These are phyloP conservation scores for Barbarea vulgaris DNA, from an alignment of 345 rosid genomes.

Conservation along the genomic window DNA sequence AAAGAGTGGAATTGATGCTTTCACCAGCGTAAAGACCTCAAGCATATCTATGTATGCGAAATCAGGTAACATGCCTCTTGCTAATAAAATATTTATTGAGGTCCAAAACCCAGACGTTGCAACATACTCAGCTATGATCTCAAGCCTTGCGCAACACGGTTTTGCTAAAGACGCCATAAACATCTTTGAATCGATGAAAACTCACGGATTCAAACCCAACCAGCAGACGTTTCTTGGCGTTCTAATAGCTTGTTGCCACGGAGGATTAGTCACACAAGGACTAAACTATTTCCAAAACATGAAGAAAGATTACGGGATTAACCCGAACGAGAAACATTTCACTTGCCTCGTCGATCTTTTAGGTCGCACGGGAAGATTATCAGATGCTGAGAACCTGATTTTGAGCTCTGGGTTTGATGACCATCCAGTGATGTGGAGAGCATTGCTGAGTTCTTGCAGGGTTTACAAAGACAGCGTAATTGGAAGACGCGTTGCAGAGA, in stretches of 20 bases:
- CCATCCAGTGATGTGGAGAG: slow-evolving; percentile 56
- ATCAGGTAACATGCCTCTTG: slow-evolving; percentile 50
- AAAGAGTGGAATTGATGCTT: slow-evolving; percentile 51
- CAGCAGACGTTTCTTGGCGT: slow-evolving; percentile 46
- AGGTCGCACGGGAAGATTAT: slow-evolving; percentile 49
- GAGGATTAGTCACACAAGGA: slow-evolving; percentile 55
- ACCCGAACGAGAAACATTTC: slow-evolving; percentile 45
- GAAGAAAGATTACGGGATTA: slow-evolving; percentile 38
- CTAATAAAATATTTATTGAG: slow-evolving; percentile 36
- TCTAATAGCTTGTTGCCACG: slow-evolving; percentile 59
- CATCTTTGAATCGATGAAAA: slow-evolving; percentile 49
- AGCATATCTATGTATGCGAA: slow-evolving; percentile 57
- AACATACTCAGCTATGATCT: slow-evolving; percentile 60
- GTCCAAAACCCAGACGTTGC: slow-evolving; percentile 48
- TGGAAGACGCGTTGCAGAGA: slow-evolving; percentile 50
- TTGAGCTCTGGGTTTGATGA: slow-evolving; percentile 45
- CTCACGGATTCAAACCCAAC: slow-evolving; percentile 42
- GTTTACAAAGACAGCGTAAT: slow-evolving; percentile 40
- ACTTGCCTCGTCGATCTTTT: slow-evolving; percentile 55
- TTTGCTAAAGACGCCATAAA: slow-evolving; percentile 44
- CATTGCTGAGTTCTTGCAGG: slow-evolving; percentile 58
- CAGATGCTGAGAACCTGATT: slow-evolving; percentile 51
- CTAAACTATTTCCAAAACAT: slow-evolving; percentile 48
- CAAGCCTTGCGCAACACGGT: slow-evolving; percentile 57
- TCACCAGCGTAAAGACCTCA: slow-evolving; percentile 50